Percentiles rank a stretch among this genome's conserved stretches.
Conservation (phyloP, 345 rosid genomes). For the Salix suchowensis region DNA sequence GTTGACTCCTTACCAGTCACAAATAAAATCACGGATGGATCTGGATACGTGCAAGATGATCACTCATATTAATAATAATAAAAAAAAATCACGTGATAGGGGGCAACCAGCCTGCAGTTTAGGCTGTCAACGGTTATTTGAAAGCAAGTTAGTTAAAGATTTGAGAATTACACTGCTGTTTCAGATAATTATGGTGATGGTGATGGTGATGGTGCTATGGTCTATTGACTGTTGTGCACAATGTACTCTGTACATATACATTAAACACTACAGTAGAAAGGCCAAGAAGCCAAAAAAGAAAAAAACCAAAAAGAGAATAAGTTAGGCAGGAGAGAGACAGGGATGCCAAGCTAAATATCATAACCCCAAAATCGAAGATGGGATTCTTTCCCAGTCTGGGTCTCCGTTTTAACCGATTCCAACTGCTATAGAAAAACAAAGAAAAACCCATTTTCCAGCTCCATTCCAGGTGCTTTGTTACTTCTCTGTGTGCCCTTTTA, state of each 20-base stretch:
- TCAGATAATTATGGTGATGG: slow-evolving; percentile 3
- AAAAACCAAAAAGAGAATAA: not conserved
- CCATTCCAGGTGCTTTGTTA: not conserved
- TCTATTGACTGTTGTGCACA: not conserved
- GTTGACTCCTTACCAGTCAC: not conserved
- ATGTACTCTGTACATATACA: not conserved
- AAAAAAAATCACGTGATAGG: no score
- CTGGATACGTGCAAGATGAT: no score
- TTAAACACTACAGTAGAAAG: not conserved
- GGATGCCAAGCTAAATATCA: not conserved
- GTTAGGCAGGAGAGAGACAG: not conserved
- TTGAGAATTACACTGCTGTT: slow-evolving; percentile 1
- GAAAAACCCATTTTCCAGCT: not conserved
- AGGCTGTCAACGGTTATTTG: not conserved
- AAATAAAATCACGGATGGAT: no score
- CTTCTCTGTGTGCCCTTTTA: not conserved
- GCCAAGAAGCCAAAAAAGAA: slow-evolving; percentile 2
- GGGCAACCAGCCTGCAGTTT: not conserved
- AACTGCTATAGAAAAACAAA: not conserved
- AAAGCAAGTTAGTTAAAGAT: not conserved
- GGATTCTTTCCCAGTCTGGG: not conserved
- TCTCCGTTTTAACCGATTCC: not conserved
- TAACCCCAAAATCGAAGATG: not conserved
- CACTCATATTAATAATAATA: no score
- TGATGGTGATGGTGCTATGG: no score